Conservation (phyloP, 2,329 filamentous ascomycete genomes). For the Aphanoascus verrucosus region DNA sequence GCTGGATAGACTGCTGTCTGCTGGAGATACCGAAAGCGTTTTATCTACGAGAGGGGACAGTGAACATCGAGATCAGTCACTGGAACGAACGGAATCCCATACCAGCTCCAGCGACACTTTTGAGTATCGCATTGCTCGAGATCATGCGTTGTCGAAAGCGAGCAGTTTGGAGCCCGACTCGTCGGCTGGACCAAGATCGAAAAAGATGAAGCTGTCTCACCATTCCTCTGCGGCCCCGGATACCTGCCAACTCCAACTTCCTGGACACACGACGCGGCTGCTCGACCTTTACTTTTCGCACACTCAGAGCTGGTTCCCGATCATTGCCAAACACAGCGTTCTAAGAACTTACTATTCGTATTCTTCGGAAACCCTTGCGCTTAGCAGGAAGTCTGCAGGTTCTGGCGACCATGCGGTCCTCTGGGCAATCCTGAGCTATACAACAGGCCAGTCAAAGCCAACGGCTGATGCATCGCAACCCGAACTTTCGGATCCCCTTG, state of each 20-base stretch:
- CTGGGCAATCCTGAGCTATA: conserved; percentile 37
- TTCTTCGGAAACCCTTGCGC: conserved; percentile 32
- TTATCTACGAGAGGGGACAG: conserved; percentile 25
- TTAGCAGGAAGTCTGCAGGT: conserved; percentile 23
- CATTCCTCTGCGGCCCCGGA: not conserved
- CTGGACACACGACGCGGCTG: conserved; percentile 42
- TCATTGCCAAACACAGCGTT: conserved; percentile 48
- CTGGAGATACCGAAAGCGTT: conserved; percentile 21
- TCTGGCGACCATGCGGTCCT: conserved; percentile 35
- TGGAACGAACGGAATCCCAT: not conserved
- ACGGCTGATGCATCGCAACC: conserved; percentile 9
- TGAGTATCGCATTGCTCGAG: conserved; percentile 3
- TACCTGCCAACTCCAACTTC: conserved; percentile 29
- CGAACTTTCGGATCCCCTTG: conserved; percentile 1
- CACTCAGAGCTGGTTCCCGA: conserved; percentile 50
- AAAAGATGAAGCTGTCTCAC: conserved; percentile 1
- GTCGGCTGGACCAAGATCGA: not conserved
- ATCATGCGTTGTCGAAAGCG: not conserved
- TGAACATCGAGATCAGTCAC: conserved; percentile 15
- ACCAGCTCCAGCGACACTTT: not conserved
- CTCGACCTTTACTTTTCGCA: conserved; percentile 49
- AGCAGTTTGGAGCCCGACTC: not conserved
- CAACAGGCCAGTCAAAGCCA: conserved; percentile 25
- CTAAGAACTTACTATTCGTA: conserved; percentile 48
- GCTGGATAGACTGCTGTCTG: conserved; percentile 34